Base-by-base conservation (phyloP, 2,329 filamentous ascomycete genomes). In the Iodosphaeria phyllophila region DNA sequence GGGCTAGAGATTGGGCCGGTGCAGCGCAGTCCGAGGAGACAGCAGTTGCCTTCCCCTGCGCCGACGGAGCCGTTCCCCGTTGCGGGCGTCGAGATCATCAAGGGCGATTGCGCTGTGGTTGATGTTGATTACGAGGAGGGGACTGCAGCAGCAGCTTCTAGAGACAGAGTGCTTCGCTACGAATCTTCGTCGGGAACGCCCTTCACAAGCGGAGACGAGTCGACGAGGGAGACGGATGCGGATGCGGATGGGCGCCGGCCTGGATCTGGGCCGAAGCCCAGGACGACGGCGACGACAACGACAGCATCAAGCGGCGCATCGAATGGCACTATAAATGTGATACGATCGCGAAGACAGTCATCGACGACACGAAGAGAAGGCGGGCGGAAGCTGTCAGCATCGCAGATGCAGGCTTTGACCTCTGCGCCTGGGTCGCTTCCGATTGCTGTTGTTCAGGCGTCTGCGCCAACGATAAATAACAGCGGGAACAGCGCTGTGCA, bases 361-460 rank as follows among this genome's bases (percentile, higher is more conserved):
- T n/a, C n/a, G 24, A 40, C 36, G 15, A 25, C 32, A 16, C 52
- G 47, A 32, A 43, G 48, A 20, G 58, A 56, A 30, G 55, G 48
- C 23, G 46, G 68, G 23, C 55, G 61, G 27, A 58, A 63, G 18
- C 50, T 73, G 14, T 68, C 66, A 0, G 61, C 61, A 6, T 59
- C 54, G 18, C 62, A 69, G 36, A 68, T 73, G 40, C 58, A 66
- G 26, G 59, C 65, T 30, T 45, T 74, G 30, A 58, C 62, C 9
- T 58, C 55, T 15, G 55, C 60, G 2, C 64, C 64, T 5, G 62
- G 67, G 15, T 71, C 66, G 1, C 46, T 74, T 2, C 67, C 68
- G 8, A 43, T 72, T 1, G 59, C 60, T 2, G 43, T 57, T 9
- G 44, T 58, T 3, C 14, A 27, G 7, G 3, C 20, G 5, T n/a